A percentile compares a stretch with the other conserved stretches of the same genome.
These are phyloP conservation scores for Fusarium sp. DNA, from an alignment of 2,329 filamentous ascomycete species.

Conservation along the genomic window DNA sequence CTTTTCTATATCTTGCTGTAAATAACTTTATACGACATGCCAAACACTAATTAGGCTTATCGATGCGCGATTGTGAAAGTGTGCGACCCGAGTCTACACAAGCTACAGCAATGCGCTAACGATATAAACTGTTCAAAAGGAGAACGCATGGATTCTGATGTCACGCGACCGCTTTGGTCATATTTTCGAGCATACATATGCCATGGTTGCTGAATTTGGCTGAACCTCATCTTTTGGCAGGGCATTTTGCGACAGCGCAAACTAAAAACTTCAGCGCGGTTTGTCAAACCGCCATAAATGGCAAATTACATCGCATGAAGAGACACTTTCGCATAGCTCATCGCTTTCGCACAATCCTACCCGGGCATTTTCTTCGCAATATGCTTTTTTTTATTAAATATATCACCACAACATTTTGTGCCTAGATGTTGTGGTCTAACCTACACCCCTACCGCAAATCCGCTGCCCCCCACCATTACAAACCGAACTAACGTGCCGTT, in stretches of 20 bases:
- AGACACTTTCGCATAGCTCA: background rate
- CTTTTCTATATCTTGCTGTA: conserved; percentile 47
- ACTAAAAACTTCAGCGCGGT: background rate
- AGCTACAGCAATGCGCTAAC: conserved; percentile 18
- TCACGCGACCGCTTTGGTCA: conserved; percentile 21
- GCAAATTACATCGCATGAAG: background rate
- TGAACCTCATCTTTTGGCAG: conserved; percentile 3
- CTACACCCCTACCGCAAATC: conserved; percentile 39
- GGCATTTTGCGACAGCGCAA: conserved; percentile 31
- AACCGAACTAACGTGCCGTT: conserved; percentile 39
- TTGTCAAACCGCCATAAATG: background rate
- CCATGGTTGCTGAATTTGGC: conserved; percentile 2
- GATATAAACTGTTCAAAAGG: background rate
- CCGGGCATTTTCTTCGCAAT: background rate
- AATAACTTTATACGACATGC: conserved; percentile 32
- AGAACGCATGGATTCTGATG: background rate
- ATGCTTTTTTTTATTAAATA: background rate
- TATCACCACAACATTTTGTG: background rate
- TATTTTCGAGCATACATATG: background rate
- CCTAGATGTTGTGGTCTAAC: conserved; percentile 19
- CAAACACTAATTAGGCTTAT: conserved; percentile 5
- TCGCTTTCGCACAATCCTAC: background rate
- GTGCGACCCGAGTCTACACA: background rate
- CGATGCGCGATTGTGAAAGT: background rate
- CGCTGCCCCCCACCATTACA: conserved; percentile 22